Conservation (phyloP, 352 stramenopile species). For the Lagenidium sp. region DNA sequence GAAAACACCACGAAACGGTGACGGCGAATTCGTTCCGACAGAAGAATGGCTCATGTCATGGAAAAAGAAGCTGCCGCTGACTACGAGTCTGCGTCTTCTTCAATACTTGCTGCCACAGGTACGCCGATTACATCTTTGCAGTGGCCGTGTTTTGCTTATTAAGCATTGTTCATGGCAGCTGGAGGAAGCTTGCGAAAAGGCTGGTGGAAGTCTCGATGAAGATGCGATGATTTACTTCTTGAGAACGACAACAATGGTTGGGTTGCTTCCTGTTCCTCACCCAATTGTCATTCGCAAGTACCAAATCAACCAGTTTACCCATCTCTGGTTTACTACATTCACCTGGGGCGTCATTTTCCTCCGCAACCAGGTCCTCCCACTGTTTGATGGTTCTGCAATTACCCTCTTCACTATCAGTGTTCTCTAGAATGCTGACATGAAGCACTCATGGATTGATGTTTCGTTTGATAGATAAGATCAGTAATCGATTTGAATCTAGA, state of each 20-base stretch:
- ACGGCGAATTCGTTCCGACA: conserved; percentile 80
- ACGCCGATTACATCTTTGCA: too few species aligned
- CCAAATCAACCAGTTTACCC: conserved; percentile 98
- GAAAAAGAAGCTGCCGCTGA: conserved; percentile 93
- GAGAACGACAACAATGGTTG: conserved; percentile 97
- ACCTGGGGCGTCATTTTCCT: conserved; percentile 99
- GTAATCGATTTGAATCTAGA: too few species aligned
- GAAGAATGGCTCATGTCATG: conserved; percentile 92
- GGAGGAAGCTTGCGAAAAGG: conserved; percentile 65
- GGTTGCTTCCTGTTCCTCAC: conserved; percentile 95
- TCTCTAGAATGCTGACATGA: conserved; percentile 31
- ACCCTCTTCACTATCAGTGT: conserved; percentile 93
- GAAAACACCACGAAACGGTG: conserved; percentile 25
- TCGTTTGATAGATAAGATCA: neutral
- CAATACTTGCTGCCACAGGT: conserved; percentile 92
- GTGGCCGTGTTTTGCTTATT: neutral
- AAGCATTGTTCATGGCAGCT: conserved; percentile 20
- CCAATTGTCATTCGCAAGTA: conserved; percentile 99
- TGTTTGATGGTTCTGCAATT: conserved; percentile 96
- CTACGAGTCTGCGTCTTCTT: conserved; percentile 92
- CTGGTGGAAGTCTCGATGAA: conserved; percentile 89
- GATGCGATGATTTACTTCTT: conserved; percentile 95
- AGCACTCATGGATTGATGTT: conserved; percentile 10
- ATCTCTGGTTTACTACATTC: conserved; percentile 98
- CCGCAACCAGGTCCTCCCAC: conserved; percentile 92